Evolutionary conservation across 2,329 filamentous ascomycete genomes (phyloP), one percentile per base, ranked within the genome.

Genomic region (Aquanectria penicillioides): DNA sequence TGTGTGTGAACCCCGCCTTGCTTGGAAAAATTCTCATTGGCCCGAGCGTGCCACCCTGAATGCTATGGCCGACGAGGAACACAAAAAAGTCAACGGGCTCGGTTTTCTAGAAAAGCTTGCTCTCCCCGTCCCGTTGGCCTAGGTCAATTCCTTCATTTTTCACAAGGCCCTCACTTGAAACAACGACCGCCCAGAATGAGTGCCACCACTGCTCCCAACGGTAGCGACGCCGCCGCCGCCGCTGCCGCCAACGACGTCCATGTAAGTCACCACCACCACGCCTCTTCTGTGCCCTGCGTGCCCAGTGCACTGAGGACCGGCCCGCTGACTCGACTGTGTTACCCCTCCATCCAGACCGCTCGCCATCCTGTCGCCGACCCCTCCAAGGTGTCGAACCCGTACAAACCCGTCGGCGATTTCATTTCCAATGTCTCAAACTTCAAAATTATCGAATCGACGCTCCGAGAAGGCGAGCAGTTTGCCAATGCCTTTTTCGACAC

Each of bases 401-500:
- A 56, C 33, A 40, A 60, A 26, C 20, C 44, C 11, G 57, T 66
- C 23, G 37, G 55, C 36, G 66, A 69, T 57, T 64, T 59, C 28
- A 46, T 68, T 31, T 65, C 62, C 33, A 69, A 69, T 41, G 36
- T 54, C 20, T 52, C 51, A 29, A 61, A 50, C 25, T 69, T 69
- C 67, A 55, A 68, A 49, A 64, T 68, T 37, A 69, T 69, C 36
- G 36, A 38, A 7, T 13, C 11, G 3, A 38, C 36, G n/a, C 36
- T 38, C 1, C 36, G 36, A 4, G 36, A 38, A 8, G 69, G 69
- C n/a, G 69, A 71, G 50, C 68, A 68, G 23, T 68, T 88, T 69
- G 89, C 89, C 77, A 92, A 90, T 77, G 88, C 88, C 71, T 91
- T 86, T 81, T 95, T 94, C 75, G 88, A 92, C 71, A 92, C 88